A percentile compares a stretch with the other conserved stretches of the same genome.
Conservation (phyloP, 2,329 filamentous ascomycete species). For the Purpureocillium lavendulum region DNA sequence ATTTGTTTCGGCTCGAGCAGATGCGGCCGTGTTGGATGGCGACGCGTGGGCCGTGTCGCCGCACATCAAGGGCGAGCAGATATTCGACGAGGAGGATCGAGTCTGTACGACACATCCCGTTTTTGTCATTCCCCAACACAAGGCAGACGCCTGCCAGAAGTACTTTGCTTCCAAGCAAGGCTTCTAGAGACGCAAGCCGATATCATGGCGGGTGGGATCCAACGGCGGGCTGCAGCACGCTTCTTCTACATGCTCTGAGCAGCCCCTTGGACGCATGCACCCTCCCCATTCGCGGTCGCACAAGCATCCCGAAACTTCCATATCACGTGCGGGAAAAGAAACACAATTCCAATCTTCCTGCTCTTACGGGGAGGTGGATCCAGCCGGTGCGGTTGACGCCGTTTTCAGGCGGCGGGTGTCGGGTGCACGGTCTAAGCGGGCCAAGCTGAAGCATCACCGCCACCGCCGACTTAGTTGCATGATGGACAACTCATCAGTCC, state of each 20-base stretch:
- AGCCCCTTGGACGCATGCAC: too few relatives aligned
- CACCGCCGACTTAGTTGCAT: slow-evolving; percentile 1
- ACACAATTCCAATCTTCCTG: too few relatives aligned
- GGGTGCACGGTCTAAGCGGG: background rate
- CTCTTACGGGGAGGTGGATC: background rate
- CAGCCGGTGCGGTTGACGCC: background rate
- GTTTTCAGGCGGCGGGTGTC: background rate
- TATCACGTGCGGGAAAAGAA: slow-evolving; percentile 1
- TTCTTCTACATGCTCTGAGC: too few relatives aligned
- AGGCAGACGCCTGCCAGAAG: slow-evolving; percentile 53
- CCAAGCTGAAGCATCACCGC: background rate
- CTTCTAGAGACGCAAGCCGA: slow-evolving; percentile 33
- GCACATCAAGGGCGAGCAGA: slow-evolving; percentile 45
- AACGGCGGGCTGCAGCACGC: too few relatives aligned
- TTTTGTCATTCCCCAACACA: slow-evolving; percentile 70
- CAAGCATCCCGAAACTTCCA: background rate
- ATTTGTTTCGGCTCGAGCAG: slow-evolving; percentile 25
- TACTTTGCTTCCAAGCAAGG: slow-evolving; percentile 55
- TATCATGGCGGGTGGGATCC: background rate
- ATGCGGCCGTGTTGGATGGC: slow-evolving; percentile 22
- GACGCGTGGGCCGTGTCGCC: slow-evolving; percentile 40
- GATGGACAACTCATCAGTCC: slow-evolving; percentile 5
- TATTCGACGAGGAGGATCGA: slow-evolving; percentile 64
- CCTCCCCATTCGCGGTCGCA: too few relatives aligned
- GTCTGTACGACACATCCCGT: slow-evolving; percentile 71